These are phyloP conservation scores for Clonostachys byssicola DNA, from an alignment of 2,329 filamentous ascomycete genomes.

Conservation along the genomic window DNA sequence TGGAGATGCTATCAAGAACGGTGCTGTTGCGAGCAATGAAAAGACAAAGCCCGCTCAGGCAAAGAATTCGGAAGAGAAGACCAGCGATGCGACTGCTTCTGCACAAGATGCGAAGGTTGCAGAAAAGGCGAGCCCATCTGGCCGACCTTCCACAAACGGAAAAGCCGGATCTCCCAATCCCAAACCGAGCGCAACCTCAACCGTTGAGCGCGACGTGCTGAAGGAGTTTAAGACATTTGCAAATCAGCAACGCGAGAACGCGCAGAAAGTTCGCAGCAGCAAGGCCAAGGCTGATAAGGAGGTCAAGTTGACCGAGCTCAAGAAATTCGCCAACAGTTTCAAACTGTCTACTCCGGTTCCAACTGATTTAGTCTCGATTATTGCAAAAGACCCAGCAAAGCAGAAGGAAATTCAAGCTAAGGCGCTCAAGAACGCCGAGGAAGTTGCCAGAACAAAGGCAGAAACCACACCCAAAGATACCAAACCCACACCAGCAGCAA, in stretches of 20 bases:
- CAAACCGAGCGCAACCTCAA: constrained; percentile 52
- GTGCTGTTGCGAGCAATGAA: constrained; percentile 16
- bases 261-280: constrained; percentile 50
- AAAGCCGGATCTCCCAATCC: constrained; percentile 34
- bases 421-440: constrained; percentile 71
- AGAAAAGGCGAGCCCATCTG: constrained; percentile 13
- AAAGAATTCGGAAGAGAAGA: constrained; percentile 13
- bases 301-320: constrained; percentile 87
- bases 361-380: constrained; percentile 85
- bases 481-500: constrained; percentile 21
- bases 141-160: constrained; percentile 27
- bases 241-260: constrained; percentile 46
- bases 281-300: constrained; percentile 76
- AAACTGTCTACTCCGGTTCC: constrained; percentile 93
- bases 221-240: constrained; percentile 64
- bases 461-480: constrained; percentile 2
- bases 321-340: constrained; percentile 92
- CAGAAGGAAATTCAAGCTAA: constrained; percentile 91
- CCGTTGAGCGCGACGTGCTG: constrained; percentile 58
- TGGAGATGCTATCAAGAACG: constrained; percentile 21
- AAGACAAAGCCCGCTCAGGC: constrained; percentile 16
- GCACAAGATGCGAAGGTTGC: constrained; percentile 21
- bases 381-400: constrained; percentile 94
- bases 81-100: constrained; percentile 20
- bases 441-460: constrained; percentile 49